phyloP scores from a whole-genome alignment of 2,329 filamentous ascomycete species.

The Colletotrichum nymphaeae region DNA sequence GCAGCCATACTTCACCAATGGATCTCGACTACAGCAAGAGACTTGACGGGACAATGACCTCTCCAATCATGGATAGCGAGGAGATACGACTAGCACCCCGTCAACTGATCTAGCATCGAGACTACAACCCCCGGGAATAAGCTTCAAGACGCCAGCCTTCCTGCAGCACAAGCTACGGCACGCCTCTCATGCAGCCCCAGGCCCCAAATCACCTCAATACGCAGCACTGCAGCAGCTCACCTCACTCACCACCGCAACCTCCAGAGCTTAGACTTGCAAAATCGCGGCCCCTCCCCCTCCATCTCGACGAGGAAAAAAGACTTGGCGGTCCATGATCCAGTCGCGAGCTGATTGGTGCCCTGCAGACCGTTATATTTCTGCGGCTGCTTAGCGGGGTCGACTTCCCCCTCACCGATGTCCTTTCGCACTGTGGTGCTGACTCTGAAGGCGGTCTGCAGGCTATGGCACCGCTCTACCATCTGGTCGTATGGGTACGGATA shows the following conservation, averaged over 20 bases:
- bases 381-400: conserved; percentile 31
- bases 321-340: conserved; percentile 21
- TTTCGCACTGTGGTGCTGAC: conserved; percentile 30
- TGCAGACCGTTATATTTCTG: conserved; percentile 33
- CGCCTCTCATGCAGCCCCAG: conserved; percentile 15
- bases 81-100: neutral
- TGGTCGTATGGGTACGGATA: too few species aligned
- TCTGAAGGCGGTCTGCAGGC: conserved; percentile 12
- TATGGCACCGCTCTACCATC: neutral
- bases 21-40: neutral
- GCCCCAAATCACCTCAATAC: neutral
- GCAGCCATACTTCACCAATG: neutral
- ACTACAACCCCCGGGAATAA: conserved; percentile 13
- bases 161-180: conserved; percentile 19
- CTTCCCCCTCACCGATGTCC: conserved; percentile 4
- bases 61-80: neutral
- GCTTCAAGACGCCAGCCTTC: conserved; percentile 31
- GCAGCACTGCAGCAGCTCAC: neutral
- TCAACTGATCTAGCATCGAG: conserved; percentile 8
- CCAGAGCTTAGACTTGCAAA: neutral
- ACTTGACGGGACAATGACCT: neutral
- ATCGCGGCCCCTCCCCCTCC: neutral
- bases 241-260: neutral
- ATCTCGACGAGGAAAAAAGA: conserved; percentile 14
- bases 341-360: conserved; percentile 31